phyloP scores from a whole-genome alignment of 805 yeast species.

The Kuraishia piskuri region DNA sequence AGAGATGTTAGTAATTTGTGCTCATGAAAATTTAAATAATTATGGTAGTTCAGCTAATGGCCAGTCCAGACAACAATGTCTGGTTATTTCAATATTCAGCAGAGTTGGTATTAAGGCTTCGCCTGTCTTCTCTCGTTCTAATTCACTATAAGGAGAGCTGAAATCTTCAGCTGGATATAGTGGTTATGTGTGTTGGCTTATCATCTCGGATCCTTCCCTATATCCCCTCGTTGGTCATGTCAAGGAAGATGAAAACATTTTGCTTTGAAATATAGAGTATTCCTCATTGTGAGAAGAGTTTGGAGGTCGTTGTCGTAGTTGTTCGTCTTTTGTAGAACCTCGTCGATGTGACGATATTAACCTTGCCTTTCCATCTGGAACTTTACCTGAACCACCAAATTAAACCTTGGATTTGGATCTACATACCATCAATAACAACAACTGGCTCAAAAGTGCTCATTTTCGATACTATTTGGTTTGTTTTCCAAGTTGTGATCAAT shows the following conservation, averaged over 20 bases:
- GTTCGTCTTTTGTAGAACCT: background rate
- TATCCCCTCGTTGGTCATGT: too few species aligned
- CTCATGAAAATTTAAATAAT: slow-evolving; percentile 2
- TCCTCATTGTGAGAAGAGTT: background rate
- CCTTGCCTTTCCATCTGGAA: background rate
- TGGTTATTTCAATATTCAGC: too few species aligned
- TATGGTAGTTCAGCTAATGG: slow-evolving; percentile 3
- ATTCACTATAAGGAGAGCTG: too few species aligned
- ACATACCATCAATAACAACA: slow-evolving; percentile 94
- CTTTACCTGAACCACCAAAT: background rate
- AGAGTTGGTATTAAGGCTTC: too few species aligned
- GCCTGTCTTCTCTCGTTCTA: too few species aligned
- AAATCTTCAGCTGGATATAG: too few species aligned
- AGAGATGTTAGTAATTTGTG: slow-evolving; percentile 5
- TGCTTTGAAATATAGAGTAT: too few species aligned
- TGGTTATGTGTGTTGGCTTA: too few species aligned
- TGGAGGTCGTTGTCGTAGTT: background rate
- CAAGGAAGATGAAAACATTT: too few species aligned
- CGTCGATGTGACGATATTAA: background rate
- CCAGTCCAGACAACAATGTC: background rate
- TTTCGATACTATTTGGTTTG: slow-evolving; percentile 12
- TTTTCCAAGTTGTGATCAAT: background rate
- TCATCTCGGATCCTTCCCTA: too few species aligned
- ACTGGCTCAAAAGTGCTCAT: slow-evolving; percentile 93
- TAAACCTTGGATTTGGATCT: background rate